A percentile compares a stretch with the other conserved stretches of the same genome.
Evolutionary conservation across 2,329 filamentous ascomycete genomes (phyloP).

Genomic region (Karstenula rhodostoma): DNA sequence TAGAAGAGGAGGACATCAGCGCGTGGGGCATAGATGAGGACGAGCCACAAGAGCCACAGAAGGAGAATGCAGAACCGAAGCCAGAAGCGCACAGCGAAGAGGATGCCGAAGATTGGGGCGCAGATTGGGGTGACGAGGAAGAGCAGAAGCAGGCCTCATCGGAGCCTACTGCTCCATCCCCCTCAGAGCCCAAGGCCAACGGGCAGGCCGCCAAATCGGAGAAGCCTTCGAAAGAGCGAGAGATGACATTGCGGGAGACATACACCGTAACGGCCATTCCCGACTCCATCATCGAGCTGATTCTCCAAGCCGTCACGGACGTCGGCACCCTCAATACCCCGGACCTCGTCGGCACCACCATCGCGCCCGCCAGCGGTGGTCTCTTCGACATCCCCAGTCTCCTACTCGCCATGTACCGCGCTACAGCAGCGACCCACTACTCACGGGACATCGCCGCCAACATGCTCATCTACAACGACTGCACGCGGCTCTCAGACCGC

Average conservation of each 20-base stretch:
- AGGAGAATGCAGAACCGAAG: slow-evolving; percentile 46
- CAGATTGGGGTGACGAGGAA: slow-evolving; percentile 75
- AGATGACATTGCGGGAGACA: slow-evolving; percentile 81
- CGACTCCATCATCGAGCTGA: slow-evolving; percentile 74
- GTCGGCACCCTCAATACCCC: slow-evolving; percentile 64
- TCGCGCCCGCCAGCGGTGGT: slow-evolving; percentile 72
- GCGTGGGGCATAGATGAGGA: slow-evolving; percentile 58
- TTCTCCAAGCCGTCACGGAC: slow-evolving; percentile 60
- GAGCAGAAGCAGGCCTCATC: slow-evolving; percentile 27
- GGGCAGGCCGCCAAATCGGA: slow-evolving; percentile 35
- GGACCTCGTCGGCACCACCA: slow-evolving; percentile 57
- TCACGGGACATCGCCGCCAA: slow-evolving; percentile 64
- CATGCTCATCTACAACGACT: slow-evolving; percentile 73
- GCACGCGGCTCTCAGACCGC: slow-evolving; percentile 64
- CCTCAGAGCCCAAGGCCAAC: slow-evolving; percentile 41
- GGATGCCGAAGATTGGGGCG: slow-evolving; percentile 75
- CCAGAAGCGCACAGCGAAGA: slow-evolving; percentile 41
- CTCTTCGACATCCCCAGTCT: slow-evolving; percentile 77
- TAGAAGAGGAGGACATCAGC: slow-evolving; percentile 58
- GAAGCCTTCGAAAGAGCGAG: slow-evolving; percentile 54
- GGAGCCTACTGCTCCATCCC: slow-evolving; percentile 25
- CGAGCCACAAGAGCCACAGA: slow-evolving; percentile 26
- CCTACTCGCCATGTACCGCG: slow-evolving; percentile 79
- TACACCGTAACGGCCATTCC: slow-evolving; percentile 92
- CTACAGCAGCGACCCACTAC: slow-evolving; percentile 79